Base-by-base conservation (phyloP, 768 basidiomycete species). In the Lentinula sp. region DNA sequence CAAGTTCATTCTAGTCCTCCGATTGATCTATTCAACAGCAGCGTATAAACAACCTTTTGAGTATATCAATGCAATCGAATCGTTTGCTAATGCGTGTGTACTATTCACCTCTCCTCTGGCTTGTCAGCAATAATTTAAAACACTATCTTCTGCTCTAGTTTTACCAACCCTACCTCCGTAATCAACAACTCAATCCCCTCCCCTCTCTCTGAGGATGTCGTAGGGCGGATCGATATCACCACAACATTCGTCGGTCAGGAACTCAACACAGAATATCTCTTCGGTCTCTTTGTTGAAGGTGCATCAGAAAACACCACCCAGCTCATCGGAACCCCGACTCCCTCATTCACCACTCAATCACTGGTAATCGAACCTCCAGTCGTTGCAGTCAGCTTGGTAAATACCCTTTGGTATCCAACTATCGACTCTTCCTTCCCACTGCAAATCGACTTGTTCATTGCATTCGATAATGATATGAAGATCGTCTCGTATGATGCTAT, bases 201-300 rank as follows among this genome's bases (percentile, higher is more conserved):
- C 7, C 57, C 57, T 13, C 42, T 45, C 21, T 42, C 57, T 4
- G 45, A 58, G 9, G 32, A 58, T 21, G 57, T 58, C 28, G 46
- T 58, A 2, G 57, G 57, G 8, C 21, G 43, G 5, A 49, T 49
- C 10, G 57, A 58, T n/a, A 40, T 58, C 39, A 58, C 57, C 18
- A 58, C 57, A 16, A 35, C 57, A 1, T 48, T 58, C 34, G 46
- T 58, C 10, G 57, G 57, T 5, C 57, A 58, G 31, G 57, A 43
- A 28, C 57, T 58, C 43, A 58, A 58, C 43, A 58, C 57, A 31
- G 61, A 61, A 9, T 61, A 61, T n/a, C 21, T 61, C 4, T 48
- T 55, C 28, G 61, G 61, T 16, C 21, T 61, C 5, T 61, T 61
- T 32, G 45, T 15, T 11, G 43, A 54, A 15, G 45, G 42, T 4